These are phyloP conservation scores for Plasmopara muralis DNA, from an alignment of 352 stramenopile species.

Conservation along the genomic window DNA sequence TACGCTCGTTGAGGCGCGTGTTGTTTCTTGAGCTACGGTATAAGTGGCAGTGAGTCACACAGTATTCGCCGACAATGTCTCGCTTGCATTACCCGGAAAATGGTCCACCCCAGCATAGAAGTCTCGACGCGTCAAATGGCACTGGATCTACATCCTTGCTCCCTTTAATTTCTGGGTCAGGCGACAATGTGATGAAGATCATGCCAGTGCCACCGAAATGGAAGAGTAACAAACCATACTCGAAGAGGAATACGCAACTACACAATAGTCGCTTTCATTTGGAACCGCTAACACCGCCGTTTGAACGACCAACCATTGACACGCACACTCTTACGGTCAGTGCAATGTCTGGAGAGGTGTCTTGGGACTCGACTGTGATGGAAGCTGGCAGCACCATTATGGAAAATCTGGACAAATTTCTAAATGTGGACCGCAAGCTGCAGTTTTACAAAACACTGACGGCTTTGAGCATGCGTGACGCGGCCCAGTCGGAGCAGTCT, in stretches of 20 bases:
- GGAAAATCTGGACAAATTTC: constrained; percentile 30
- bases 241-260: constrained; percentile 45
- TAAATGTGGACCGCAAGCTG: constrained; percentile 37
- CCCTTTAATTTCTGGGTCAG: constrained; percentile 38
- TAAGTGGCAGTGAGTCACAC: constrained; percentile 1
- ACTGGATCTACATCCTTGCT: constrained; percentile 18
- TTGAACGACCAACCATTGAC: constrained; percentile 9
- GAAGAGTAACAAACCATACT: constrained; percentile 26
- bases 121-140: constrained; percentile 2
- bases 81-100: constrained; percentile 16
- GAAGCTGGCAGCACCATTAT: constrained; percentile 29
- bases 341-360: constrained; percentile 36
- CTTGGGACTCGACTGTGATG: constrained; percentile 34
- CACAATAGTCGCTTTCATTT: constrained; percentile 57
- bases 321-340: constrained; percentile 25
- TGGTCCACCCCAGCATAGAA: constrained; percentile 1
- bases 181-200: constrained; percentile 25
- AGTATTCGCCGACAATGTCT: constrained; percentile 11
- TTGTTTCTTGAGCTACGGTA: neutral
- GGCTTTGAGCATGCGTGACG: constrained; percentile 41
- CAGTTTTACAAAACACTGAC: constrained; percentile 57
- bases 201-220: constrained; percentile 54
- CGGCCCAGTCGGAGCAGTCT: constrained; percentile 31
- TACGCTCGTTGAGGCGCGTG: constrained; percentile 1
- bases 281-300: constrained; percentile 47